These are phyloP conservation scores for Houttuynia cordata DNA, from an alignment of 164 flowering plant species.

Conservation along the genomic window DNA sequence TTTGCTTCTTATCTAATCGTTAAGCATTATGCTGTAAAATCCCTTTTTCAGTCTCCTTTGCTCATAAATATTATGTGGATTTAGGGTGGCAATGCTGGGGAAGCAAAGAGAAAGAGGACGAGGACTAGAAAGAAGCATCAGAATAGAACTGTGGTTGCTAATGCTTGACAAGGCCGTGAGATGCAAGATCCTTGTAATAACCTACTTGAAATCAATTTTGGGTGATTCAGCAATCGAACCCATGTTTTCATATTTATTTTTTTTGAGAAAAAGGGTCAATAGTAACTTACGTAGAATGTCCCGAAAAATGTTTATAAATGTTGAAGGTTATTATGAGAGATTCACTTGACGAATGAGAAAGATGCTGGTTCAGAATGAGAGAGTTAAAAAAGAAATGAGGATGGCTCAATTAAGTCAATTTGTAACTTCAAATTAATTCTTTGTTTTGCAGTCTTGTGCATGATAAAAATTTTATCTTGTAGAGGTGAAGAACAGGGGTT, in stretches of 20 bases:
- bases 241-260: neutral
- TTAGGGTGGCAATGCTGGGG: constrained; percentile 2
- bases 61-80: neutral
- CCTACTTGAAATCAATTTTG: neutral
- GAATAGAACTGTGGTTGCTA: neutral
- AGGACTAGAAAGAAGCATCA: neutral
- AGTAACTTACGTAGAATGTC: neutral
- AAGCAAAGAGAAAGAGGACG: neutral
- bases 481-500: too few relatives aligned
- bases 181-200: too few relatives aligned
- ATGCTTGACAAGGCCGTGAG: too few relatives aligned
- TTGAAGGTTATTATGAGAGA: neutral
- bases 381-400: too few relatives aligned
- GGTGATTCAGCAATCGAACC: neutral
- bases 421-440: too few relatives aligned
- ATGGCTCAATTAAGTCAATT: too few relatives aligned
- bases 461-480: too few relatives aligned
- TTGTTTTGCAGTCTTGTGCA: too few relatives aligned
- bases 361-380: too few relatives aligned
- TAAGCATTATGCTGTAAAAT: too few relatives aligned
- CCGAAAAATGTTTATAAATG: neutral
- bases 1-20: too few relatives aligned
- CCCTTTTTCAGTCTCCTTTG: neutral
- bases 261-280: neutral
- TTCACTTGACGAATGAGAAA: neutral